Evolutionary conservation across 78 protist species (phyloP), one percentile per base, ranked within the genome.

Genomic region (Dictyostelium firmibasis): DNA sequence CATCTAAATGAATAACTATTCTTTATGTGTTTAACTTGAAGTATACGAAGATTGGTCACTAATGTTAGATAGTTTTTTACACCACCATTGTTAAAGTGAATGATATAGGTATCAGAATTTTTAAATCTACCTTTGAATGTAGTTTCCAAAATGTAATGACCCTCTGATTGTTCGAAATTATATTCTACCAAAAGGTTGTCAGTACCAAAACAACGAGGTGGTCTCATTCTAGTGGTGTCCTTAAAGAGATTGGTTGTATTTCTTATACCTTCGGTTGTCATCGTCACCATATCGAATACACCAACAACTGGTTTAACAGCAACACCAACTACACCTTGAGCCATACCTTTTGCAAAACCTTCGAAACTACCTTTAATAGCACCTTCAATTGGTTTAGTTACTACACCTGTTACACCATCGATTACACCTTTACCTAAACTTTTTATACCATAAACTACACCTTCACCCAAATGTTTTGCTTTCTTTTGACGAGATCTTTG

Each of bases 271-370:
- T 97, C 98, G 0, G 97, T 84, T 25, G 97, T 93, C 31, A 83
- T 2, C 0, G 98, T 27, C 1, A 89, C 96, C 11, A 97, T 44
- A 62, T 97, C 98, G 29, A 98, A 62, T 57, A 83, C 96, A 50
- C 99, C 99, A 4, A 94, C 91, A 11, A 96, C 96, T 4, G 99
- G 99, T 75, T 98, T 98, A 41, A 92, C 96, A 35, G 78, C 96
- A 8, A 95, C 75, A 20, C 99, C 98, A 2, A 89, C 91, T 0
- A 98, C 86, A 36, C 99, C 99, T 9, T 79, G 78, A 11, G 98
- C 98, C 31, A 98, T 29, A 11, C 99, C 99, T 67, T 95, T 97
- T 0, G 95, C 96, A 47, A 93, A 82, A 7, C 99, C 99, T 38
- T 83, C 79, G 8, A 77, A 69, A 14, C 99, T 98, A 16, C 99